These are phyloP conservation scores for Dictyostelium brefeldianum DNA, from an alignment of 78 protist species.

Conservation along the genomic window DNA sequence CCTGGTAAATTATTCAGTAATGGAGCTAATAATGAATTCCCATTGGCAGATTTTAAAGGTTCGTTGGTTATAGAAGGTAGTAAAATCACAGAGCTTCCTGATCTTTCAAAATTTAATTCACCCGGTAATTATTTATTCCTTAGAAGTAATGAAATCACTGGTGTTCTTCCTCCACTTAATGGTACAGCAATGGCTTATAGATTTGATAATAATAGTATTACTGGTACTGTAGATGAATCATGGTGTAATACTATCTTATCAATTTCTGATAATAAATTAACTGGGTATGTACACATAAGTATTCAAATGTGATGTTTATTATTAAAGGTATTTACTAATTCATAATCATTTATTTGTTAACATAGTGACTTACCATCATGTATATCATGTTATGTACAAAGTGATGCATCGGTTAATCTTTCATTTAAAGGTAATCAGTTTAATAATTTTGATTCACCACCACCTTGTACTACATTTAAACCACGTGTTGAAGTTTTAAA, in stretches of 20 bases:
- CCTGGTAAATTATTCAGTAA: too few species aligned
- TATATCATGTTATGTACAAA: background rate
- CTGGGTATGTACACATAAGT: too few species aligned
- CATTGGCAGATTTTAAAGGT: background rate
- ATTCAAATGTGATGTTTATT: too few species aligned
- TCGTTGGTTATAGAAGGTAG: background rate
- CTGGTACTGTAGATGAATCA: background rate
- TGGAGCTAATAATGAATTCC: background rate
- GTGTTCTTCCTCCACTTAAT: background rate
- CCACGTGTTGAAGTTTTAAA: background rate
- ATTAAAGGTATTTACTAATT: too few species aligned
- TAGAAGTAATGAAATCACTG: background rate
- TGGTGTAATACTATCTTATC: background rate
- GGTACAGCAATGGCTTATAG: background rate
- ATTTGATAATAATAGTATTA: background rate
- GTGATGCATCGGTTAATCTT: background rate
- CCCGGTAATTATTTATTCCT: background rate
- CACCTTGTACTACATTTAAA: background rate
- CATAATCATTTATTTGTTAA: too few species aligned
- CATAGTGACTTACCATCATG: background rate
- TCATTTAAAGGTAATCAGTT: background rate
- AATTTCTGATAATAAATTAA: background rate
- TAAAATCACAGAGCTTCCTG: background rate
- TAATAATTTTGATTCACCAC: background rate
- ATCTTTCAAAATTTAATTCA: background rate